phyloP scores from a whole-genome alignment of 768 basidiomycete genomes.

The Baorangia bicolor region DNA sequence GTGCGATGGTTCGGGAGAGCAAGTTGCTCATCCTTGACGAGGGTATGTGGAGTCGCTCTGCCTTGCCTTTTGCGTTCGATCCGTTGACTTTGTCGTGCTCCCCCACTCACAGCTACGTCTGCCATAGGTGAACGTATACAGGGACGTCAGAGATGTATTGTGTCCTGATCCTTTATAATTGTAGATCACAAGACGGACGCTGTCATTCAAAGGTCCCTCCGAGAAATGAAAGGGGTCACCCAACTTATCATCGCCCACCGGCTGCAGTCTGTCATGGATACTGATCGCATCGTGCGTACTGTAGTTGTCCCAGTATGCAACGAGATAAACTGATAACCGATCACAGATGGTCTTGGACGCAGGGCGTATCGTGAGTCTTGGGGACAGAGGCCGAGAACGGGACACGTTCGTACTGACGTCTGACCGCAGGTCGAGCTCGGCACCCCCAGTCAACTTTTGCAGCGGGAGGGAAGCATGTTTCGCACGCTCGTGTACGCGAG shows the following conservation, averaged over 20 bases:
- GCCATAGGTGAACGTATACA: slow-evolving; percentile 2
- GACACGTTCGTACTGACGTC: neutral
- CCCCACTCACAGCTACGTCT: slow-evolving; percentile 1
- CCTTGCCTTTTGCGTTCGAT: too few relatives aligned
- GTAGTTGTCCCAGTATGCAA: neutral
- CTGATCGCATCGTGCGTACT: slow-evolving; percentile 6
- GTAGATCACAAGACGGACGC: slow-evolving; percentile 9
- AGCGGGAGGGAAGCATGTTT: neutral
- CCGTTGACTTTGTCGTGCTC: neutral
- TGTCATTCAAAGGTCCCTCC: slow-evolving; percentile 6
- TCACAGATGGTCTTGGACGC: slow-evolving; percentile 9
- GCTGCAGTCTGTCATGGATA: slow-evolving; percentile 8
- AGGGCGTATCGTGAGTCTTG: slow-evolving; percentile 5
- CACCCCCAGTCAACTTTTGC: slow-evolving; percentile 3
- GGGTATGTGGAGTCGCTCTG: slow-evolving; percentile 7
- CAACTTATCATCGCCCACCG: slow-evolving; percentile 12
- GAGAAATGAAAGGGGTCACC: slow-evolving; percentile 3
- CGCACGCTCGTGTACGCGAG: slow-evolving; percentile 4
- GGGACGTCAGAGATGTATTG: too few relatives aligned
- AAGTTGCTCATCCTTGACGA: slow-evolving; percentile 49
- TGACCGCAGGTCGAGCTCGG: slow-evolving; percentile 4
- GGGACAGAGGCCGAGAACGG: neutral
- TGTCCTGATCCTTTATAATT: neutral
- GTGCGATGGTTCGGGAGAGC: slow-evolving; percentile 40
- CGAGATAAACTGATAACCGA: neutral